Evolutionary conservation across 225 moss, liverwort and hornwort genomes (phyloP).

Genomic region (Thuidium tamariscinum): DNA sequence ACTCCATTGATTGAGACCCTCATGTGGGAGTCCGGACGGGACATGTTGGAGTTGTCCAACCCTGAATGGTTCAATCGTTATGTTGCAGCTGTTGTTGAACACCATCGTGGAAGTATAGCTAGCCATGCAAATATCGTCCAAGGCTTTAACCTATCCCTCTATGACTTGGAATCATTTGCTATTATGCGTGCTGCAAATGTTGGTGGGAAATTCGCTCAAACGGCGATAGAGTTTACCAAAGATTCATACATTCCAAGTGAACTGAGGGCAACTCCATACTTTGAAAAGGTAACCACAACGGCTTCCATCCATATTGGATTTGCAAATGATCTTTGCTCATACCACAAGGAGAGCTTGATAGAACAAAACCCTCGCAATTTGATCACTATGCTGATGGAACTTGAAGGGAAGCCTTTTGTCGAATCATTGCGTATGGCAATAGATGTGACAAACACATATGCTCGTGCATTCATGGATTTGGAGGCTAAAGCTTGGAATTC

Average conservation of each 20-base stretch:
- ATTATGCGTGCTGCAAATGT: background rate
- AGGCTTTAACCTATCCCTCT: too few species aligned
- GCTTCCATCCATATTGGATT: background rate
- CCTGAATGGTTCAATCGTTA: background rate
- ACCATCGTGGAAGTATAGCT: too few species aligned
- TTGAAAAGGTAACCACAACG: fast-evolving
- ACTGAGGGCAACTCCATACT: background rate
- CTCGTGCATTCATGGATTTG: background rate
- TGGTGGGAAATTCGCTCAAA: background rate
- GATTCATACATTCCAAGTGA: background rate
- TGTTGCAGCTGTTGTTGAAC: fast-evolving
- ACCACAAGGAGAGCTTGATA: background rate
- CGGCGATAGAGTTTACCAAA: background rate
- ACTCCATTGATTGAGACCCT: background rate
- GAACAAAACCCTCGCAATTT: background rate
- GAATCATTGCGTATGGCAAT: background rate
- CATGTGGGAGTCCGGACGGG: background rate
- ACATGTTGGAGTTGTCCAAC: background rate
- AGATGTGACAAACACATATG: background rate
- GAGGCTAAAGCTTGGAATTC: background rate
- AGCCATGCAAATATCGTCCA: too few species aligned
- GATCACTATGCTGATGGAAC: background rate
- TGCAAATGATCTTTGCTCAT: background rate
- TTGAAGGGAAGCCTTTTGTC: background rate
- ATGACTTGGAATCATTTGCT: background rate